Base-by-base conservation (phyloP, 2,329 filamentous ascomycete species). In the Lomentospora prolificans region DNA sequence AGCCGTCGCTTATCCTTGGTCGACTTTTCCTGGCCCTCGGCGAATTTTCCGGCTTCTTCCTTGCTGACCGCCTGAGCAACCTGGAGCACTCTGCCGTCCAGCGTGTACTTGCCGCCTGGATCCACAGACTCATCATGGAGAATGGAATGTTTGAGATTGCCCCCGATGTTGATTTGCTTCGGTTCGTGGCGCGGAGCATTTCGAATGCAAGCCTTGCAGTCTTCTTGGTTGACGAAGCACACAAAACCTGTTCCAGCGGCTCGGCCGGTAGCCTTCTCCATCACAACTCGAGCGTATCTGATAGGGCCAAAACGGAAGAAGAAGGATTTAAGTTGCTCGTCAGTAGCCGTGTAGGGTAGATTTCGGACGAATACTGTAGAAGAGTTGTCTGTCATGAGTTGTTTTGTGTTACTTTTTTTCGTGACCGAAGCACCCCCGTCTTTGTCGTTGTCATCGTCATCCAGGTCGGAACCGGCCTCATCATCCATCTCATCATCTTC, bases 211-310 rank as follows among this genome's bases (percentile, higher is more conserved):
- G 76, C 69, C 65, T 85, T 83, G 61, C 86, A 89, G 65, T 96
- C 89, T 19, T 86, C 81, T 36, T 77, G 73, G 52, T 86, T 85
- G 71, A 85, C 86, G 72, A 99, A 99, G 72, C 90, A 95, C 28
- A 97, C 92, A 65, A 99, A 99, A 3, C 87, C 94, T 30, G 92
- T 97, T 25, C 94, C 94, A 51, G 88, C 89, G 2, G 94, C 89
- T 53, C 89, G 85, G 62, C 91, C 90, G 0, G 90, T 96, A 24
- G 84, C 82, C 50, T 79, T 85, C 66, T 99, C 92, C 66, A 95
- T 81, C 36, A 99, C 95, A 8, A 96, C 85, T 61, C 95, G 82
- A 4, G 92, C 94, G 67, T 97, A 99, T 36, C 91, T 82, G 39
- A 96, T 76, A n/a, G 79, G 80, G 25, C 94, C 95, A 64, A 99